These are phyloP conservation scores for Chaetothyriales sp. DNA, from an alignment of 2,329 filamentous ascomycete genomes.

Conservation along the genomic window DNA sequence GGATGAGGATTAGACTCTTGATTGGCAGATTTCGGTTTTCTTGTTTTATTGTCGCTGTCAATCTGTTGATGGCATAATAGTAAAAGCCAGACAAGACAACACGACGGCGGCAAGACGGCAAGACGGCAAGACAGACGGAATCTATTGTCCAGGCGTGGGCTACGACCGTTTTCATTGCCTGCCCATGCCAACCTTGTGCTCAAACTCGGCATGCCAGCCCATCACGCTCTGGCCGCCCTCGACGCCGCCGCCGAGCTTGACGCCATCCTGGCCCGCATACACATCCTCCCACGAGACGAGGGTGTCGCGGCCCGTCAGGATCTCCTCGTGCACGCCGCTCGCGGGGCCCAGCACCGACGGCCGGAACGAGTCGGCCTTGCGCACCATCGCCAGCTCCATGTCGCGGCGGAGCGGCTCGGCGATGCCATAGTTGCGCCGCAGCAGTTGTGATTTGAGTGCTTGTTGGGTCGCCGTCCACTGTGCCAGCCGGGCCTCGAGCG, in stretches of 20 bases:
- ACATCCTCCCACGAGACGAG: constrained; percentile 89
- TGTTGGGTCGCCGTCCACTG: constrained; percentile 88
- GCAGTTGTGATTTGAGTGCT: constrained; percentile 69
- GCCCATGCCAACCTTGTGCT: constrained; percentile 18
- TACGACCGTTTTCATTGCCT: constrained; percentile 10
- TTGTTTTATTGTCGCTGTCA: too few species aligned
- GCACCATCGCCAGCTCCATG: constrained; percentile 88
- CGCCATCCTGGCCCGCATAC: constrained; percentile 16
- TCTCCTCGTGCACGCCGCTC: constrained; percentile 64
- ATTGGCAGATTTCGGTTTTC: too few species aligned
- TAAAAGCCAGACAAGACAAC: too few species aligned
- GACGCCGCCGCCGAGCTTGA: constrained; percentile 8
- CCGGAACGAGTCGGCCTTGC: constrained; percentile 60
- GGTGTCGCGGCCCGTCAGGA: constrained; percentile 64
- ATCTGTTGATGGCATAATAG: too few species aligned
- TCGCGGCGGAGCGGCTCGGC: constrained; percentile 81
- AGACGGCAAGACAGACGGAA: too few species aligned
- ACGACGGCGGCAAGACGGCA: too few species aligned
- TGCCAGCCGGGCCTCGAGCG: constrained; percentile 77
- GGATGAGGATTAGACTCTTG: background rate
- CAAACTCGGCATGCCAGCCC: constrained; percentile 18
- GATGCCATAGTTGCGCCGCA: constrained; percentile 79
- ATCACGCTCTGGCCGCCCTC: constrained; percentile 12
- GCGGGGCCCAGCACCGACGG: constrained; percentile 51
- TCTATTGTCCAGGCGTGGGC: too few species aligned